Conservation (phyloP, 768 basidiomycete species). For the Mycena latifolia region DNA sequence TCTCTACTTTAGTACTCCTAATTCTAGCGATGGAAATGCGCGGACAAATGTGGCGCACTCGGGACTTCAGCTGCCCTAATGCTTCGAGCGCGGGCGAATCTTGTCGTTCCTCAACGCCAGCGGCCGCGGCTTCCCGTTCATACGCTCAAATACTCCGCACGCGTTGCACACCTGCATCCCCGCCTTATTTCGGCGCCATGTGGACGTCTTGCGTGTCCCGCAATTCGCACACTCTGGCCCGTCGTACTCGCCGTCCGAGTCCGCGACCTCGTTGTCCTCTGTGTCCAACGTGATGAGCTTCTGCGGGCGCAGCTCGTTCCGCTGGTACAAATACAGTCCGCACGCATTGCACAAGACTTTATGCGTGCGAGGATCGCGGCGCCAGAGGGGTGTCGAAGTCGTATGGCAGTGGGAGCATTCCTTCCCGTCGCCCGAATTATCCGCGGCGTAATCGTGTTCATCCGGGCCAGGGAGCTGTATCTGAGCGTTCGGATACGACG, state of each 20-base stretch:
- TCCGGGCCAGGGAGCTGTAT: neutral
- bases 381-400: slow-evolving; percentile 13
- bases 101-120: slow-evolving; percentile 13
- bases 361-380: slow-evolving; percentile 4
- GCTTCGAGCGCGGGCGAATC: slow-evolving; percentile 16
- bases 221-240: slow-evolving; percentile 17
- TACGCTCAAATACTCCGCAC: slow-evolving; percentile 16
- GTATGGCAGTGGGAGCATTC: slow-evolving; percentile 5
- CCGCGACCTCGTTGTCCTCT: neutral
- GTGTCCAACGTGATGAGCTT: slow-evolving; percentile 14
- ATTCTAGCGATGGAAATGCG: too few relatives aligned
- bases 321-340: slow-evolving; percentile 11
- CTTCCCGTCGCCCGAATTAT: neutral
- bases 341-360: slow-evolving; percentile 12
- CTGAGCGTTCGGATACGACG: neutral
- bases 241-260: neutral
- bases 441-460: too few relatives aligned
- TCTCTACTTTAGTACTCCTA: too few relatives aligned
- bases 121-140: slow-evolving; percentile 23
- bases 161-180: slow-evolving; percentile 23
- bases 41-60: too few relatives aligned
- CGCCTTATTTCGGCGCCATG: slow-evolving; percentile 10
- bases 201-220: slow-evolving; percentile 10
- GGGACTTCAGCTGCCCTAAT: too few relatives aligned
- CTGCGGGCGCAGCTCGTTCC: slow-evolving; percentile 1